Evolutionary conservation across 2,329 filamentous ascomycete species (phyloP), one percentile per base, ranked within the genome.

Genomic region (Whalleya microplaca): DNA sequence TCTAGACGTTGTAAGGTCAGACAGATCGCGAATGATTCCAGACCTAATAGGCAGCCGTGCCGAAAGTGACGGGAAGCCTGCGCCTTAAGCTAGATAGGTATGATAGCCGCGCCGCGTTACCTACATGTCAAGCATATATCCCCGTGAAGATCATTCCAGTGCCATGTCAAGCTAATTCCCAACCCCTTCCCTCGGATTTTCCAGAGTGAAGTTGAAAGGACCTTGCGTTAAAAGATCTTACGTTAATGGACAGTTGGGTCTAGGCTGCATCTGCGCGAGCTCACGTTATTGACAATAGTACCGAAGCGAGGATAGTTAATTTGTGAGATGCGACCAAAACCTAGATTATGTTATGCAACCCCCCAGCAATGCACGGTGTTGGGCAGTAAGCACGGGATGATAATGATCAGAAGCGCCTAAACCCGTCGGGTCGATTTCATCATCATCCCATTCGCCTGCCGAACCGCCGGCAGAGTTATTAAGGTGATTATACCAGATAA

Each of bases 321-420:
- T 56, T 52, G 48, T 55, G 48, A 58, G 52, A 51, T 49, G 40
- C 29, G 37, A 43, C 23, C 23, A 4, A 27, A 9, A 9, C 9
- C 43, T 23, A 52, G 20, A 54, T 53, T 48, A 53, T 45, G 51
- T 49, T 43, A 59, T 62, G 53, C 32, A 59, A 56, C 56, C 29
- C 53, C 19, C 37, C 45, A 23, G 27, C n/a, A 27, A 55, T 59
- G 59, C 56, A 53, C 53, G 56, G 52, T 40, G 37, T 27, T 47
- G 46, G 45, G 49, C 51, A 27, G 23, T 9, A 4, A 27, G 23
- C 23, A 27, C 23, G 23, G 23, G 23, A 27, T 27, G 23, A 27
- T 27, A 27, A 9, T 27, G n/a, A n/a, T 27, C 23, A 27, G 4
- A 9, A 9, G 23, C 23, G 27, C 43, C 42, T 42, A 29, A 50